A percentile compares a stretch with the other conserved stretches of the same genome.
phyloP scores from a whole-genome alignment of 2,329 filamentous ascomycete genomes.

The Didymella glomerata region DNA sequence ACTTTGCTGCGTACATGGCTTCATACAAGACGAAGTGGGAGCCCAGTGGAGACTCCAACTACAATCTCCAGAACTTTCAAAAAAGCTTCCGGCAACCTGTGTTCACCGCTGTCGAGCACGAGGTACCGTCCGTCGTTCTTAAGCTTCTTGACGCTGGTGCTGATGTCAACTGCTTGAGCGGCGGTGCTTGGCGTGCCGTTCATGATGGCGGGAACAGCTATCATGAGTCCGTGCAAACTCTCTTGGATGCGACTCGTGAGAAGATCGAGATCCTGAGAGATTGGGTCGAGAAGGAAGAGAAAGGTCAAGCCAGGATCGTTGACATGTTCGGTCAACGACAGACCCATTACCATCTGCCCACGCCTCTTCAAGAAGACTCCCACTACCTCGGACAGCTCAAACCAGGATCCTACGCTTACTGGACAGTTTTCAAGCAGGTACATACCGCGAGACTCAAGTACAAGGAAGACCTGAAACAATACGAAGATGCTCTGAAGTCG shows the following conservation, averaged over 20 bases:
- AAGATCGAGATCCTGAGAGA: slow-evolving; percentile 55
- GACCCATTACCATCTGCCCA: not conserved
- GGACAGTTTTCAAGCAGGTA: slow-evolving; percentile 57
- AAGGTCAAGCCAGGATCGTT: not conserved
- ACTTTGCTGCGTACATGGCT: slow-evolving; percentile 72
- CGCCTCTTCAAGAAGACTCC: slow-evolving; percentile 53
- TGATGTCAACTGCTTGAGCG: slow-evolving; percentile 69
- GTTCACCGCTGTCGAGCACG: slow-evolving; percentile 64
- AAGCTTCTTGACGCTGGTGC: slow-evolving; percentile 70
- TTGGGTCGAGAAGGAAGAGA: slow-evolving; percentile 18
- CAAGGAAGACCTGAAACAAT: slow-evolving; percentile 44
- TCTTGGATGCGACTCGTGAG: slow-evolving; percentile 68
- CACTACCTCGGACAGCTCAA: slow-evolving; percentile 62
- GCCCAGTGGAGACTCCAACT: slow-evolving; percentile 52
- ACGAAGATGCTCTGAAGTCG: slow-evolving; percentile 34
- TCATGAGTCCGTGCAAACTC: slow-evolving; percentile 54
- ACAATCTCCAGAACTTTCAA: slow-evolving; percentile 61
- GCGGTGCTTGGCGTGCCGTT: slow-evolving; percentile 41
- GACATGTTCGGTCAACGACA: not conserved
- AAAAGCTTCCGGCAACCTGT: slow-evolving; percentile 69
- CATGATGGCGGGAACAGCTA: slow-evolving; percentile 40
- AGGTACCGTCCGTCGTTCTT: slow-evolving; percentile 62
- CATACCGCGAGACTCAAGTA: slow-evolving; percentile 50
- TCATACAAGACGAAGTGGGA: slow-evolving; percentile 58
- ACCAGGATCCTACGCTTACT: slow-evolving; percentile 68